Percentiles rank a stretch among this genome's conserved stretches.
Conservation (phyloP, 306 rosid genomes). For the Sesbania bispinosa region DNA sequence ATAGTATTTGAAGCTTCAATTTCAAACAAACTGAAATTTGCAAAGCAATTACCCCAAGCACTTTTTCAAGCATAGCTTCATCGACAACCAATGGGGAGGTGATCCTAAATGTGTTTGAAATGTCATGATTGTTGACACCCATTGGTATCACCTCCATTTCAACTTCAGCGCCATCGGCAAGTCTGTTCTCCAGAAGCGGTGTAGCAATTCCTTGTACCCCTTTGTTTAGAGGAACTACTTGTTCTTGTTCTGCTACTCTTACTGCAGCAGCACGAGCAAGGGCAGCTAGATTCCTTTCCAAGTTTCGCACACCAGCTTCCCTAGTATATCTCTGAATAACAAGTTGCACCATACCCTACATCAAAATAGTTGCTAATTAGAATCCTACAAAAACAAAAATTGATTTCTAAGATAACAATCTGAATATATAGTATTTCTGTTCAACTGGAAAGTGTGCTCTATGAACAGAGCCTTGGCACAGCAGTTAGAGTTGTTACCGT, state of each 20-base stretch:
- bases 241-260: slow-evolving; percentile 87
- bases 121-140: slow-evolving; percentile 70
- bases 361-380: slow-evolving; percentile 30
- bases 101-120: slow-evolving; percentile 64
- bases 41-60: slow-evolving; percentile 79
- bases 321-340: slow-evolving; percentile 90
- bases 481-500: no score
- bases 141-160: slow-evolving; percentile 98
- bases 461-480: no score
- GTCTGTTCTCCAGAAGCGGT: slow-evolving; percentile 83
- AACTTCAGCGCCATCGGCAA: slow-evolving; percentile 82
- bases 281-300: slow-evolving; percentile 88
- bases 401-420: slow-evolving; percentile 1
- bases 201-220: slow-evolving; percentile 69
- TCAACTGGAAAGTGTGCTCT: no score
- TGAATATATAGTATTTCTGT: slow-evolving; percentile 1
- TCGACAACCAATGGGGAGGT: slow-evolving; percentile 73
- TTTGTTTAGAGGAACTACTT: slow-evolving; percentile 57
- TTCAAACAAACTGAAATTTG: slow-evolving; percentile 3
- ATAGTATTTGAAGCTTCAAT: slow-evolving; percentile 3
- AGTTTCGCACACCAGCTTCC: slow-evolving; percentile 96
- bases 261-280: slow-evolving; percentile 99
- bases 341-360: slow-evolving; percentile 78
- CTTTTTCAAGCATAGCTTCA: slow-evolving; percentile 92
- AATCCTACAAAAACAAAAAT: slow-evolving; percentile 8